Base-by-base conservation (phyloP, 805 yeast genomes). In the Zygosaccharomyces gambellarensis region DNA sequence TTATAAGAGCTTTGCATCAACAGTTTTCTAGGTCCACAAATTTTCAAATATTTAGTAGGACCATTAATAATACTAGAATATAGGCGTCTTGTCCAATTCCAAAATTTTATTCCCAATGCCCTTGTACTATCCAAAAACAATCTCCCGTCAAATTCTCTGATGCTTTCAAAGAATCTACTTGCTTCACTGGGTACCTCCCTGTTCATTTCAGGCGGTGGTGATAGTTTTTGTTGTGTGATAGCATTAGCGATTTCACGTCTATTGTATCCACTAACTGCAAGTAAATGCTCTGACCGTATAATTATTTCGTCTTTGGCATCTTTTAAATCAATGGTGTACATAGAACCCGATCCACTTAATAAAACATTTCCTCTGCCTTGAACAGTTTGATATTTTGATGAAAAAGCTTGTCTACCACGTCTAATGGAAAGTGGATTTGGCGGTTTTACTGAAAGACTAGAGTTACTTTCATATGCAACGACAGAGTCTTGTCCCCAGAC, bases 1-100 rank as follows among this genome's bases (percentile, higher is more conserved):
- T 54, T 56, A 49, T 52, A 51, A 17, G 60, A 52, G 43, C 59
- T 64, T 52, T 68, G 71, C 1, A 68, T 55, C n/a, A 67, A 48
- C 8, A 68, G 28, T 7, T 61, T 55, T 56, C 71, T 62, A 43
- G 71, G 71, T 2, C 71, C 71, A 29, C 52, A 55, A 3, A 67
- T 57, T 44, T 56, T 59, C n/a, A 66, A 48, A 39, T 59, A 63
- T 28, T 53, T 55, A 9, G 57, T 49, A 5, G 63, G 57, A 9
- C 65, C 65, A 43, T 53, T 58, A 45, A 57, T 48, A 8, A 51
- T 29, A 5, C 21, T 47, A 31, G 57, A 45, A 47, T 52, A 59
- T 8, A 25, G 12, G 19, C 34, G 44, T 29, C 48, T 46, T 19
- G 51, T 9, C 51, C 56, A 56, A 43, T 51, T 44, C 48, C 54